A percentile compares a stretch with the other conserved stretches of the same genome.
These are phyloP conservation scores for Sugiyamaella americana DNA, from an alignment of 805 yeast genomes.

Conservation along the genomic window DNA sequence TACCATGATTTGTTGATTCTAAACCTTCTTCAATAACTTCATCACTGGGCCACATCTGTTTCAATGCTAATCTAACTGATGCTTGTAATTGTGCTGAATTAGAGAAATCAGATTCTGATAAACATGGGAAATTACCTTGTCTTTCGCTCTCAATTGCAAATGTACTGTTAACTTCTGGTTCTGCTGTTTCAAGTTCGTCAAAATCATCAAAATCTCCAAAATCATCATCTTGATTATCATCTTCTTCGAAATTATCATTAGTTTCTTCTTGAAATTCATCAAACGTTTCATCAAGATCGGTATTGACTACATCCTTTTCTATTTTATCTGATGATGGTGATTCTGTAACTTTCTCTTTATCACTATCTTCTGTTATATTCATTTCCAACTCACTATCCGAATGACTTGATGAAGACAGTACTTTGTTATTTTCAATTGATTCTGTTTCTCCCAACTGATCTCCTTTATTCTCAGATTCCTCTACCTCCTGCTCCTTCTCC, in stretches of 20 bases:
- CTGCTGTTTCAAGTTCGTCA: constrained; percentile 27
- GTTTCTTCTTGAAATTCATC: neutral
- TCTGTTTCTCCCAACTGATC: too few species aligned
- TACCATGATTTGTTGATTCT: neutral
- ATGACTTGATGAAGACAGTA: too few species aligned
- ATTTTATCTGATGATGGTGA: too few species aligned
- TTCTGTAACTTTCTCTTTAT: too few species aligned
- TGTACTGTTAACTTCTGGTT: neutral
- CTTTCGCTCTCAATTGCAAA: neutral
- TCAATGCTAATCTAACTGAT: constrained; percentile 10
- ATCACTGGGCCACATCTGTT: neutral
- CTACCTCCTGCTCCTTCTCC: too few species aligned
- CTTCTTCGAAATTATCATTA: constrained; percentile 5
- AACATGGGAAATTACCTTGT: constrained; percentile 1
- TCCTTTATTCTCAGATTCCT: too few species aligned
- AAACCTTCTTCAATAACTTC: neutral
- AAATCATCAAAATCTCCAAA: constrained; percentile 31
- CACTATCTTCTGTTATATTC: too few species aligned
- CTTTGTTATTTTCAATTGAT: too few species aligned
- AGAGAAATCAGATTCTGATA: constrained; percentile 18
- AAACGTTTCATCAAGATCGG: too few species aligned
- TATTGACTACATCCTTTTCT: too few species aligned
- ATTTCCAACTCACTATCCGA: too few species aligned
- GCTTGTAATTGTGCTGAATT: constrained; percentile 21
- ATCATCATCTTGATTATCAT: constrained; percentile 32